These are phyloP conservation scores for Venustampulla echinocandica DNA, from an alignment of 495 filamentous ascomycete species.

Conservation along the genomic window DNA sequence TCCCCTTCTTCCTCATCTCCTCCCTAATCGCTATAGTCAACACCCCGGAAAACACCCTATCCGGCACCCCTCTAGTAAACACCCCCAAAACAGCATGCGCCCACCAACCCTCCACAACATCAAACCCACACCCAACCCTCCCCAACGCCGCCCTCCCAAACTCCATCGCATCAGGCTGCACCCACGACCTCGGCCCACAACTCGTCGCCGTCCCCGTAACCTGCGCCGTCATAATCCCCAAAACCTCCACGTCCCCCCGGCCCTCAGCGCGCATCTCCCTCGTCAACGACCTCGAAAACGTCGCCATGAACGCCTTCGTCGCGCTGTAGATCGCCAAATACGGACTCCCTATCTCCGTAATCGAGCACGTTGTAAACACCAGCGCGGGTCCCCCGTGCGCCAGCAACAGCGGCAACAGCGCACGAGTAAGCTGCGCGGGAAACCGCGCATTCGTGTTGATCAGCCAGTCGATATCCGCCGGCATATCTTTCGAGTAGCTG, in stretches of 20 bases:
- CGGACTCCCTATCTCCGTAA: constrained; percentile 22
- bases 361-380: constrained; percentile 26
- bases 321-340: constrained; percentile 24
- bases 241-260: constrained; percentile 2
- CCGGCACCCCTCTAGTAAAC: background rate
- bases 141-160: background rate
- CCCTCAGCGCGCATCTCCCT: constrained; percentile 16
- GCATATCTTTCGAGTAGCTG: constrained; percentile 13
- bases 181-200: background rate
- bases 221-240: constrained; percentile 1
- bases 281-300: constrained; percentile 17
- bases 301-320: constrained; percentile 25
- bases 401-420: constrained; percentile 21
- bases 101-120: constrained; percentile 2
- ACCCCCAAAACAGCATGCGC: background rate
- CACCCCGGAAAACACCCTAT: background rate
- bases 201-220: background rate
- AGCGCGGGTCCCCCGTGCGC: constrained; percentile 12
- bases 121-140: constrained; percentile 4
- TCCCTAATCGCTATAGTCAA: background rate
- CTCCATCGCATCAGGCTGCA: background rate
- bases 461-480: constrained; percentile 24
- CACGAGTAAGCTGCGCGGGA: constrained; percentile 28
- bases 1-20: constrained; percentile 1
- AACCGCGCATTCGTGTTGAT: constrained; percentile 30